These are phyloP conservation scores for Podila verticillata DNA, from an alignment of 192 early-diverging fungal genomes.

Conservation along the genomic window DNA sequence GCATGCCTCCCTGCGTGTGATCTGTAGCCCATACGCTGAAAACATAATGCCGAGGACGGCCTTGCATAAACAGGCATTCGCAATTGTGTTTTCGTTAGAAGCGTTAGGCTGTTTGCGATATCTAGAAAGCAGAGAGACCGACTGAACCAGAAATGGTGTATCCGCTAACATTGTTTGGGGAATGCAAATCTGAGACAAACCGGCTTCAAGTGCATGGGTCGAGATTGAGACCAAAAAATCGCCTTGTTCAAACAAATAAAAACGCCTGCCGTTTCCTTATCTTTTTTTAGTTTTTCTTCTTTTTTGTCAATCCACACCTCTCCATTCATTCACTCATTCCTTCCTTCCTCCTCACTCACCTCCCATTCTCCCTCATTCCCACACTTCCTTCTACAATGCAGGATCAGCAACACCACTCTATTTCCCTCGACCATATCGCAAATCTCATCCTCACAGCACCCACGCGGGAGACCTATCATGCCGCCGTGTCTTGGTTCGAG, in stretches of 20 bases:
- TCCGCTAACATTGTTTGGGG: too few relatives aligned
- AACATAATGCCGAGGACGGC: too few relatives aligned
- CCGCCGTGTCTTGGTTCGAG: slow-evolving; percentile 37
- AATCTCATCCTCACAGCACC: slow-evolving; percentile 40
- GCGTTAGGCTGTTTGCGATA: too few relatives aligned
- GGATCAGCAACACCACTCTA: slow-evolving; percentile 9
- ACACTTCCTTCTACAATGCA: not conserved
- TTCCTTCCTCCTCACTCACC: not conserved
- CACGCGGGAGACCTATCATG: slow-evolving; percentile 36
- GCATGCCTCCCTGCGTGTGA: too few relatives aligned
- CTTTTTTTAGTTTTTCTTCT: not conserved
- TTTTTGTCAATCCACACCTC: not conserved
- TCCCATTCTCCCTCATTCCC: not conserved
- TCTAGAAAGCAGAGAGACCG: too few relatives aligned
- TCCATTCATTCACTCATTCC: not conserved
- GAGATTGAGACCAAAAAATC: not conserved
- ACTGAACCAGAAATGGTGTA: too few relatives aligned
- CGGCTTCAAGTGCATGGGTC: too few relatives aligned
- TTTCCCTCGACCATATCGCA: slow-evolving; percentile 39
- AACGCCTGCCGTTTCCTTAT: slow-evolving; percentile 5
- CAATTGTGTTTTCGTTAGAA: too few relatives aligned
- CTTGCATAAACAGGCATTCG: too few relatives aligned
- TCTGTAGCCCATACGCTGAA: too few relatives aligned
- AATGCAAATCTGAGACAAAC: too few relatives aligned
- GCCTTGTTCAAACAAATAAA: not conserved